Percentiles rank a stretch among this genome's conserved stretches.
Conservation (phyloP, 179 eudicot genomes). For the Gypsophila paniculata region DNA sequence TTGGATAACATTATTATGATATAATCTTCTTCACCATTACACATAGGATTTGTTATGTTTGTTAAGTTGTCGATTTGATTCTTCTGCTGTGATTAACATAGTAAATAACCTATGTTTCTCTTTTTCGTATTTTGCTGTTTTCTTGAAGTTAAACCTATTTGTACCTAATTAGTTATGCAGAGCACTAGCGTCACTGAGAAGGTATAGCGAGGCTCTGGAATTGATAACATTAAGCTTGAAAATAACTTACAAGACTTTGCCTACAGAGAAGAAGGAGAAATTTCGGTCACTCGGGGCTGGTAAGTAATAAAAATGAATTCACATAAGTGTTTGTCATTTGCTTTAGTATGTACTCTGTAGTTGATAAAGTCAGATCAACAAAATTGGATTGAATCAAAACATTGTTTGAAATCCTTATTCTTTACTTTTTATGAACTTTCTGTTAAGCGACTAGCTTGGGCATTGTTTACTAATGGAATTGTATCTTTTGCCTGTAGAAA, state of each 20-base stretch:
- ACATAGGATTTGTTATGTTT: neutral
- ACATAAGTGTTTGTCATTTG: neutral
- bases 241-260: constrained; percentile 48
- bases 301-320: constrained; percentile 34
- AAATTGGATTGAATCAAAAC: too few relatives aligned
- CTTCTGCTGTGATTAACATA: neutral
- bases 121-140: neutral
- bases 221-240: constrained; percentile 58
- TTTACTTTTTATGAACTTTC: neutral
- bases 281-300: constrained; percentile 81
- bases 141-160: constrained; percentile 3
- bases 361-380: too few relatives aligned
- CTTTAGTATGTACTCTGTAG: neutral
- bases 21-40: neutral
- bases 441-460: neutral
- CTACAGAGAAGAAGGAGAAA: constrained; percentile 64
- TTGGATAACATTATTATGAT: too few relatives aligned
- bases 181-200: constrained; percentile 55
- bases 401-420: neutral
- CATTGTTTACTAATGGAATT: neutral
- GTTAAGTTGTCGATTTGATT: constrained; percentile 1
- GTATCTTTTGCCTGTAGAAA: constrained; percentile 31
- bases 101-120: neutral
- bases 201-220: constrained; percentile 72
- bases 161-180: constrained; percentile 54